These are phyloP conservation scores for Cladosporium sphaerospermum DNA, from an alignment of 2,329 filamentous ascomycete species.

Conservation along the genomic window DNA sequence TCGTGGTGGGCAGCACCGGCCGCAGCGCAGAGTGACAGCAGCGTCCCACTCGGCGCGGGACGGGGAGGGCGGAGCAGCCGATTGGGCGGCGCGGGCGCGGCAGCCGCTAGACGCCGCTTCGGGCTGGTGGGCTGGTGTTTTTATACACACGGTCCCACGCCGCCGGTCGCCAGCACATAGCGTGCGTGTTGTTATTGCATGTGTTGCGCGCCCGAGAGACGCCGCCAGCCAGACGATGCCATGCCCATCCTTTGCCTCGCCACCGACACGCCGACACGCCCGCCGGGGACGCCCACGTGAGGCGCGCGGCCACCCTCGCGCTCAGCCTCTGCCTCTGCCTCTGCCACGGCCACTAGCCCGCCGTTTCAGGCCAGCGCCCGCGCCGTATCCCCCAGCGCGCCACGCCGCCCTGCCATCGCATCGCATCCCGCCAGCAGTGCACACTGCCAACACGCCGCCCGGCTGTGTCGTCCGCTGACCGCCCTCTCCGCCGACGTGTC, in stretches of 20 bases:
- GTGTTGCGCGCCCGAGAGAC: too few species aligned
- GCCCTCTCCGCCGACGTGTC: neutral
- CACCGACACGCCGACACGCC: too few species aligned
- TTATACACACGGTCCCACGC: too few species aligned
- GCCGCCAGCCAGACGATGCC: too few species aligned
- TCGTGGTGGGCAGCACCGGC: neutral
- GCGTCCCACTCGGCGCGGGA: neutral
- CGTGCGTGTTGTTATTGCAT: too few species aligned
- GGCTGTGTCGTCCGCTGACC: neutral
- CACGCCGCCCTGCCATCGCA: neutral
- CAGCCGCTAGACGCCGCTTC: neutral
- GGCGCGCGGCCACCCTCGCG: too few species aligned
- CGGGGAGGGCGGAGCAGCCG: conserved; percentile 2
- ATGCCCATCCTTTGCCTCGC: too few species aligned
- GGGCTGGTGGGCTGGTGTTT: neutral
- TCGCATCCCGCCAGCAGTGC: neutral
- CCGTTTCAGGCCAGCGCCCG: neutral
- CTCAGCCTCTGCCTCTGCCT: neutral
- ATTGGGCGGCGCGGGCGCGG: neutral
- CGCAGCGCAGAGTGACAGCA: neutral
- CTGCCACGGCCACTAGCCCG: neutral
- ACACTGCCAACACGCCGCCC: neutral
- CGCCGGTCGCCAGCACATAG: too few species aligned
- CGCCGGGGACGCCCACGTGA: neutral
- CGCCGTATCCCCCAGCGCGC: neutral